Conservation (phyloP, 257 asterid species). For the Solanum verrucosum region DNA sequence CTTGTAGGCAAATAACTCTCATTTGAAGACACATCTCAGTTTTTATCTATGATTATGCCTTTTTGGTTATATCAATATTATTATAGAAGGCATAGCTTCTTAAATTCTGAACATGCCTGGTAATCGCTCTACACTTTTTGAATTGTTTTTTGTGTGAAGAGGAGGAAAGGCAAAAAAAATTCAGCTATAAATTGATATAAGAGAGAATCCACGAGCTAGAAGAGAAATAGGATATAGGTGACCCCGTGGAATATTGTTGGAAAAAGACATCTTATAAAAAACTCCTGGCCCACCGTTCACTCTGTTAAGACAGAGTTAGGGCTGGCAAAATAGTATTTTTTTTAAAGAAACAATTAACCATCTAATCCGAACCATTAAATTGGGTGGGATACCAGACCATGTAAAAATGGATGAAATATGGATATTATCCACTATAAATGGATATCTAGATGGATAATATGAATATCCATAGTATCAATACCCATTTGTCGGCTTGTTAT, state of each 20-base stretch:
- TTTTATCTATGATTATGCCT: background rate
- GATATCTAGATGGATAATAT: background rate
- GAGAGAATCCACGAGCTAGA: background rate
- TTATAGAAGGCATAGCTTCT: background rate
- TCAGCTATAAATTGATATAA: background rate
- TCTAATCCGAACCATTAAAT: background rate
- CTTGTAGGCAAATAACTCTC: background rate
- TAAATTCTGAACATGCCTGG: background rate
- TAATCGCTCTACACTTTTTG: background rate
- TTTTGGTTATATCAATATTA: background rate
- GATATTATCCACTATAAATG: background rate
- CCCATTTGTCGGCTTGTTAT: background rate
- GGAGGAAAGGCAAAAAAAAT: background rate
- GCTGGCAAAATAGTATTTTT: background rate
- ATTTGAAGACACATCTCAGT: background rate
- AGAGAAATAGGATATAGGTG: background rate
- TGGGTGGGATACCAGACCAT: background rate
- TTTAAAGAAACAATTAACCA: background rate
- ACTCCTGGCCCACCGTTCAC: background rate
- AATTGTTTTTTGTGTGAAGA: background rate
- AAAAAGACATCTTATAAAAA: background rate
- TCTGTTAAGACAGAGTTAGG: background rate
- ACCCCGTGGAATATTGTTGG: background rate
- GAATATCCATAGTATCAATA: background rate
- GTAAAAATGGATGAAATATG: background rate